Percentiles rank a stretch among this genome's conserved stretches.
Evolutionary conservation across 2,329 filamentous ascomycete genomes (phyloP).

Genomic region (Aspergillus ustus): DNA sequence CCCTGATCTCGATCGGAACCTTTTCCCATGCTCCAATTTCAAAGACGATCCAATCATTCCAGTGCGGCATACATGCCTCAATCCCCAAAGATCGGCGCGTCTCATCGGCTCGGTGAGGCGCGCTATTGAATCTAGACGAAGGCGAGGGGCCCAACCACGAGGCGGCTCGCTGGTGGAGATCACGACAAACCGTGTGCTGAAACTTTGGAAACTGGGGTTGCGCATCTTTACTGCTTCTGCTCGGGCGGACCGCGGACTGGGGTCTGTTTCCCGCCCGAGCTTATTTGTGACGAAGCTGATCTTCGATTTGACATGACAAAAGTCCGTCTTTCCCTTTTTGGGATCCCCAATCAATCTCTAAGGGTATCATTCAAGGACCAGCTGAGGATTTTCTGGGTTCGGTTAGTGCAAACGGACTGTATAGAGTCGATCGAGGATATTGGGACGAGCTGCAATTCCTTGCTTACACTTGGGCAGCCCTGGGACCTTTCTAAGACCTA

Average conservation of each 20-base stretch:
- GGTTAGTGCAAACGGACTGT: background rate
- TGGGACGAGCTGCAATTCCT: too few species aligned
- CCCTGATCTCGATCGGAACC: background rate
- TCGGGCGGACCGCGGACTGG: background rate
- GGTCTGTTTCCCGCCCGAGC: background rate
- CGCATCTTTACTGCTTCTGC: background rate
- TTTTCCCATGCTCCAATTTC: background rate
- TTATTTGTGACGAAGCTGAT: background rate
- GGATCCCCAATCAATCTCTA: too few species aligned
- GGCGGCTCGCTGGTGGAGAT: background rate
- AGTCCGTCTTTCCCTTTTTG: background rate
- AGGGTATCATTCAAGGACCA: background rate
- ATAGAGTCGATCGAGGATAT: background rate
- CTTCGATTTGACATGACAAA: background rate
- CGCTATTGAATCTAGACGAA: background rate
- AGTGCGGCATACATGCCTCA: background rate
- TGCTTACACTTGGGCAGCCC: too few species aligned
- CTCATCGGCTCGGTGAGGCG: background rate
- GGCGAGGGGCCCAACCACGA: background rate
- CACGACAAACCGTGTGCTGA: background rate
- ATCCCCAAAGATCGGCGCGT: background rate
- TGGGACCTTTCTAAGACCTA: too few species aligned
- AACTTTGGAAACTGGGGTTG: background rate
- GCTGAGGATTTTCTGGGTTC: background rate
- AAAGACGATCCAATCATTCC: background rate